These are phyloP conservation scores for Amanita muscaria DNA, from an alignment of 768 basidiomycete genomes.

Conservation along the genomic window DNA sequence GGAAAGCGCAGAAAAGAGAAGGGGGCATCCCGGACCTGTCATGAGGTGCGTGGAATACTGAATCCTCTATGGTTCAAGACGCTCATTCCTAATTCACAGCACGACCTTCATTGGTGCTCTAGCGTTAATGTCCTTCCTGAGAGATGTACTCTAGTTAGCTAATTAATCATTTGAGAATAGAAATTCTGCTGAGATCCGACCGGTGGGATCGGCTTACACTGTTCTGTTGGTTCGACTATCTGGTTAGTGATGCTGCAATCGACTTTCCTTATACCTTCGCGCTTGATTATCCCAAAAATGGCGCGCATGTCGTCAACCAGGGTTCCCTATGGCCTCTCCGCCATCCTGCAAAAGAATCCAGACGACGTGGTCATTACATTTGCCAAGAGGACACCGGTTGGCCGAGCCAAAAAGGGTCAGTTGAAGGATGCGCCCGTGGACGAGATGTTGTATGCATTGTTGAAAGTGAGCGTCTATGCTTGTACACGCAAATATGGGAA, in stretches of 20 bases:
- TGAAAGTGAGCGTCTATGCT: constrained; percentile 45
- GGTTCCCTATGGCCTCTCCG: constrained; percentile 37
- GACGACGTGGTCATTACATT: constrained; percentile 89
- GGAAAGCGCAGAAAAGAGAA: constrained; percentile 40
- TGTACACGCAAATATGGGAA: background rate
- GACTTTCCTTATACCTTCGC: constrained; percentile 13
- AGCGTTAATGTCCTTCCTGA: no score
- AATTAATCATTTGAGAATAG: no score
- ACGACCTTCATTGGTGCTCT: no score
- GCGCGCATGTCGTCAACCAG: constrained; percentile 32
- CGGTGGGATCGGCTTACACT: no score
- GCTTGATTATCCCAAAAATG: constrained; percentile 13
- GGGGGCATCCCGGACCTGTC: constrained; percentile 29
- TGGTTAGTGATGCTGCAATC: constrained; percentile 12
- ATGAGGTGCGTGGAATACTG: constrained; percentile 13
- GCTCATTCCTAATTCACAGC: no score
- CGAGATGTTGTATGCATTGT: constrained; percentile 73
- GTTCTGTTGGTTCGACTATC: no score
- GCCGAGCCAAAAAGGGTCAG: constrained; percentile 84
- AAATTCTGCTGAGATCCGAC: no score
- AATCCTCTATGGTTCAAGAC: no score
- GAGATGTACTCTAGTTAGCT: no score
- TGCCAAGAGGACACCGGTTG: constrained; percentile 84
- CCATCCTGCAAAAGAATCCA: constrained; percentile 58
- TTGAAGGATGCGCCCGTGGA: constrained; percentile 85